These are phyloP conservation scores for Periconia digitata DNA, from an alignment of 2,329 filamentous ascomycete species.

Conservation along the genomic window DNA sequence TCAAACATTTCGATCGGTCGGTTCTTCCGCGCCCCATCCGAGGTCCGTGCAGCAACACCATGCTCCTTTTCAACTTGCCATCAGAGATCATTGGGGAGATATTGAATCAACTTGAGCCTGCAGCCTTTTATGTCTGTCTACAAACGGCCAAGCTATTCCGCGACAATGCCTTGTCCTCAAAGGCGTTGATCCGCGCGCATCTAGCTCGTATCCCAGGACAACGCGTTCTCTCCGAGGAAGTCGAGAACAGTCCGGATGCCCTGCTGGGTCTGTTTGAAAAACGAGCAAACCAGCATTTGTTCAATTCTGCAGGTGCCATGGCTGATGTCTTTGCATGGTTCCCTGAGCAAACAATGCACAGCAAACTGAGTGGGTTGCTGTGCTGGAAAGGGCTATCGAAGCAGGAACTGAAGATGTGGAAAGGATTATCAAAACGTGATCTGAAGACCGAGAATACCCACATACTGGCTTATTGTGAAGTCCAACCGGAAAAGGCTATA, in stretches of 20 bases:
- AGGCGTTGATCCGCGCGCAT: conserved; percentile 15
- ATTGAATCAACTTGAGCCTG: conserved; percentile 21
- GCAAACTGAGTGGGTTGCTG: conserved; percentile 9
- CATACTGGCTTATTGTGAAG: conserved; percentile 10
- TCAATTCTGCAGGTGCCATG: conserved; percentile 6
- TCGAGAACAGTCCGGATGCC: conserved; percentile 1
- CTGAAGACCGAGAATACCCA: background rate
- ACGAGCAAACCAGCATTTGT: conserved; percentile 10
- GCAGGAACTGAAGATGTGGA: background rate
- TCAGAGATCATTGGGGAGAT: conserved; percentile 21
- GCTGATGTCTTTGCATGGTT: conserved; percentile 11
- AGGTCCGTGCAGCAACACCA: background rate
- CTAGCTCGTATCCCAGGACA: conserved; percentile 5
- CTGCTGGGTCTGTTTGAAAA: conserved; percentile 7
- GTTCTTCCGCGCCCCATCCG: no score
- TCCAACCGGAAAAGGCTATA: conserved; percentile 3
- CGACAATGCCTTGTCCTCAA: conserved; percentile 18
- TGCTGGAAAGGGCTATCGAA: background rate
- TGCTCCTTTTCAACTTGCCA: conserved; percentile 19
- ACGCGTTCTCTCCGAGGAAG: conserved; percentile 1
- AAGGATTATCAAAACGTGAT: background rate
- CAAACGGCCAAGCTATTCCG: conserved; percentile 19
- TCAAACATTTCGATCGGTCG: no score
- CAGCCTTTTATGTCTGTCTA: conserved; percentile 21
- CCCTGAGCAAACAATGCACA: conserved; percentile 3